Percentiles rank a stretch among this genome's conserved stretches.
These are phyloP conservation scores for Carex parvula DNA, from an alignment of 176 grass and related monocot species.

Conservation along the genomic window DNA sequence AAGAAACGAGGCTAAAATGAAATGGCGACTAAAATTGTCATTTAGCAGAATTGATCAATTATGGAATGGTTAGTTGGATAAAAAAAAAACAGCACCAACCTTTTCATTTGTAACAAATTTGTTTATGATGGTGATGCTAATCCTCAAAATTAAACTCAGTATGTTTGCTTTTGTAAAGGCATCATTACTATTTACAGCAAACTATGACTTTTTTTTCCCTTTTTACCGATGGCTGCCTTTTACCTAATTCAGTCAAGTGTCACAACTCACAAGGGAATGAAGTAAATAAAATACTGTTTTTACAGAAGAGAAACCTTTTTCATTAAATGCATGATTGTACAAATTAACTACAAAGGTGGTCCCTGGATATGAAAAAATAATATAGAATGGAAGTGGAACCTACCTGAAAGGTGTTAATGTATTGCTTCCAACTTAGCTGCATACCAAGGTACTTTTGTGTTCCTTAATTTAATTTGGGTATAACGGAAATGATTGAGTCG, in stretches of 20 bases:
- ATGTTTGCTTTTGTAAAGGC: constrained; percentile 8
- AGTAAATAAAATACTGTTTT: not conserved
- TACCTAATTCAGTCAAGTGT: not conserved
- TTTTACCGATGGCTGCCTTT: no score
- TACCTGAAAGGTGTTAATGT: not conserved
- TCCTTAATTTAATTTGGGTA: not conserved
- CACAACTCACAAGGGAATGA: not conserved
- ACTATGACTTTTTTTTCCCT: no score
- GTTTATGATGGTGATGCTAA: not conserved
- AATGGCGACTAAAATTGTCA: constrained; percentile 9
- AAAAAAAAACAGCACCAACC: not conserved
- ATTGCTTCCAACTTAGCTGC: not conserved
- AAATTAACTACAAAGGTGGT: not conserved
- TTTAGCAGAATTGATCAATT: not conserved
- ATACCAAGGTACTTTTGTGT: not conserved
- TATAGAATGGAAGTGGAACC: not conserved
- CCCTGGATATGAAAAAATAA: not conserved
- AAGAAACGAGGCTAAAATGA: not conserved
- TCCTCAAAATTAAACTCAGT: not conserved
- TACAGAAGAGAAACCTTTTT: not conserved
- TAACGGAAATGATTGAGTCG: not conserved
- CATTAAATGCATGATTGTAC: not conserved
- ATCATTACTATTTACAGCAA: not conserved
- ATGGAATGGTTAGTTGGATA: not conserved
- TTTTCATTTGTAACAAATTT: not conserved